These are phyloP conservation scores for Hemisphaericaspora subhashii DNA, from an alignment of 1,139 yeast genomes.

Conservation along the genomic window DNA sequence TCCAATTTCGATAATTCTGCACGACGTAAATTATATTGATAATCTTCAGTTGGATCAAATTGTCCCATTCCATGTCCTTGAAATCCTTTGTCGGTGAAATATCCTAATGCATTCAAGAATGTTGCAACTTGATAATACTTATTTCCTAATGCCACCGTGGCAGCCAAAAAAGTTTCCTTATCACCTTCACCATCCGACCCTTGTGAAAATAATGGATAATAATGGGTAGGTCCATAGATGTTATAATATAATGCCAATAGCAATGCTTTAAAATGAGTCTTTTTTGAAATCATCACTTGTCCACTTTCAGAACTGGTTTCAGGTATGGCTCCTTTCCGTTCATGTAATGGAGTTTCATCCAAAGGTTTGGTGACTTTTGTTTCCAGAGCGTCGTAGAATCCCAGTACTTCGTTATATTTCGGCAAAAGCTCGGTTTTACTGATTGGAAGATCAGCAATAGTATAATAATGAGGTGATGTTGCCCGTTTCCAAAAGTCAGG, in stretches of 20 bases:
- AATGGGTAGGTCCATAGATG: conserved; percentile 73
- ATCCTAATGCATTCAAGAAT: conserved; percentile 55
- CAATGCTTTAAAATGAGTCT: conserved; percentile 61
- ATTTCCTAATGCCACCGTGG: conserved; percentile 62
- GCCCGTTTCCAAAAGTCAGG: conserved; percentile 51
- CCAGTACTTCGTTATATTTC: conserved; percentile 31
- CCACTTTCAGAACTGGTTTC: conserved; percentile 85
- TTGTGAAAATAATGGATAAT: conserved; percentile 81
- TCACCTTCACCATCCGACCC: conserved; percentile 91
- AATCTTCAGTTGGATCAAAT: conserved; percentile 65
- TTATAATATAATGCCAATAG: conserved; percentile 75
- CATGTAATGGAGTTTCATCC: conserved; percentile 57
- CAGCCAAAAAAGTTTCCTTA: conserved; percentile 84
- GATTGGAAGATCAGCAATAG: conserved; percentile 35
- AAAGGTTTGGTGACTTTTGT: conserved; percentile 4
- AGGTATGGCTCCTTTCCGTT: conserved; percentile 69
- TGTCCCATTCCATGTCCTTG: conserved; percentile 76
- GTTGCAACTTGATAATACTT: conserved; percentile 69
- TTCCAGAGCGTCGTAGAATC: conserved; percentile 17
- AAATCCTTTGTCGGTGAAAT: conserved; percentile 45
- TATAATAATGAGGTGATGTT: conserved; percentile 42
- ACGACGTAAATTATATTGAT: conserved; percentile 16
- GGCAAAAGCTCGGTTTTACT: conserved; percentile 29
- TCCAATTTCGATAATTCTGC: conserved; percentile 8
- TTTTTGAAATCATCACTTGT: conserved; percentile 69